Evolutionary conservation across 1,139 yeast genomes (phyloP), one percentile per base, ranked within the genome.

Genomic region (Pichia sp.): DNA sequence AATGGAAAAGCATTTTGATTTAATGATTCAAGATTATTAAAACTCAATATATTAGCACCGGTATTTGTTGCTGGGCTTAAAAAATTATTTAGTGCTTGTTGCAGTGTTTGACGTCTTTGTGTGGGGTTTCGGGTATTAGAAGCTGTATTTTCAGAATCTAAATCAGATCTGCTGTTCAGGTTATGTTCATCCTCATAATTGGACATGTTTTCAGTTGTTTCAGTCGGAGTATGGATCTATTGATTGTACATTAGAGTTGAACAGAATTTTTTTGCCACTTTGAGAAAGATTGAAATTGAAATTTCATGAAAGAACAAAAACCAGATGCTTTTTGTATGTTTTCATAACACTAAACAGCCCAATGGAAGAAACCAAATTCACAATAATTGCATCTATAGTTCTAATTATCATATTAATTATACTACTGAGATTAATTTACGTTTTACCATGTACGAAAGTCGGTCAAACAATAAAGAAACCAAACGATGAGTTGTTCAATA

Each of bases 161-260:
- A 7, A 41, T 18, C 22, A 25, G 16, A 8, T 13, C 25, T 10
- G 19, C 5, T 38, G 9, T 33, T 49, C 44, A 53, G 42, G 22
- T 55, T 55, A 28, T 60, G 62, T 43, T 60, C 62, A 13, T 54
- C 55, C 27, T 53, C 57, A 33, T 60, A 60, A 1, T 55, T 52
- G 2, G 62, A 56, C 62, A 60, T 58, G 28, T 22, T 22, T 22
- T 22, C 25, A 22, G 25, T 22, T 22, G 25, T 22, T 22, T 22
- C 25, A 22, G 25, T 22, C 4, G 25, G 4, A 22, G 25, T 22
- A 22, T n/a, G 4, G 3, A 22, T 22, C 25, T 22, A 22, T 3
- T 22, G 25, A 22, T 22, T 22, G 25, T 22, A 4, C 25, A 22
- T 22, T 4, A 22, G 25, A 22, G 3, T 28, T 18, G 28, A 10